Conservation (phyloP, 169 alveolate species). For the Eimeria sp. region DNA sequence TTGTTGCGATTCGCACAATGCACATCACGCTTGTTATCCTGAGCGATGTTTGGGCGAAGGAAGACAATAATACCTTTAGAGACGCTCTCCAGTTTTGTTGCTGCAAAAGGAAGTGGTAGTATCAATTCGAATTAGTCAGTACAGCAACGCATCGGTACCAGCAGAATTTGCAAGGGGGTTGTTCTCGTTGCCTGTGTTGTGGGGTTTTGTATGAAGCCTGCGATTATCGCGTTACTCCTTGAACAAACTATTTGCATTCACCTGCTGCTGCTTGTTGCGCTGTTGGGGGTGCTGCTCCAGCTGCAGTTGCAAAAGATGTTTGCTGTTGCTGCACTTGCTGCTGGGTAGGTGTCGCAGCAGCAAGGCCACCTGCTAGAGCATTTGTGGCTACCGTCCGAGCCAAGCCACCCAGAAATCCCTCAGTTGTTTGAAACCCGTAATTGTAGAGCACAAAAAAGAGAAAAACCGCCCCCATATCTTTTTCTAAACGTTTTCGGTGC, state of each 20-base stretch:
- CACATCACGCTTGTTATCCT: not conserved
- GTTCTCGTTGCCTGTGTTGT: slow-evolving; percentile 26
- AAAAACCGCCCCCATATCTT: not conserved
- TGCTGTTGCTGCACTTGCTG: too few species aligned
- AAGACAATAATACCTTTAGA: slow-evolving; percentile 23
- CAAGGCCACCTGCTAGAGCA: slow-evolving; percentile 15
- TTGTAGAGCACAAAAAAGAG: not conserved
- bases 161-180: slow-evolving; percentile 55
- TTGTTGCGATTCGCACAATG: not conserved
- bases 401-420: not conserved
- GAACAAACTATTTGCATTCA: not conserved
- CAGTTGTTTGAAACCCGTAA: not conserved
- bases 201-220: not conserved
- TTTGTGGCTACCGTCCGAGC: not conserved
- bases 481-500: not conserved
- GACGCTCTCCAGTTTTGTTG: slow-evolving; percentile 42
- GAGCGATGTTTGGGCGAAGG: not conserved
- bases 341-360: slow-evolving; percentile 4
- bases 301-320: not conserved
- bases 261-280: slow-evolving; percentile 27
- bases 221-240: not conserved
- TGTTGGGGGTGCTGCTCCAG: not conserved
- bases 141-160: not conserved
- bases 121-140: not conserved
- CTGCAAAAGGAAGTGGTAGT: not conserved